These are phyloP conservation scores for Polysphondylium violaceum DNA, from an alignment of 78 protist genomes.

Conservation along the genomic window DNA sequence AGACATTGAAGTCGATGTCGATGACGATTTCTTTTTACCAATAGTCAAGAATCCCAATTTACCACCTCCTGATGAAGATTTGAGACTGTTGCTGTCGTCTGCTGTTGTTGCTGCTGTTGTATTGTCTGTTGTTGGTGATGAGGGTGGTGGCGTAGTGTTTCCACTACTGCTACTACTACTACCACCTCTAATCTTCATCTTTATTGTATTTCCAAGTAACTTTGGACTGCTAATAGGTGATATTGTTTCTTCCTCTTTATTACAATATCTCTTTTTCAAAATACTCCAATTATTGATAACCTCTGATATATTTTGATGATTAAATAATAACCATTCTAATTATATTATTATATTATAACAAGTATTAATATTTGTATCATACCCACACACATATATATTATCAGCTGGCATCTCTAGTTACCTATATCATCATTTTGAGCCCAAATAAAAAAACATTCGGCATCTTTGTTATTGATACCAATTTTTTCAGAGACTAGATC, in stretches of 20 bases:
- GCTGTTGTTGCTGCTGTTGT: not conserved
- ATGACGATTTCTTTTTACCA: not conserved
- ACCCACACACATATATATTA: too few species aligned
- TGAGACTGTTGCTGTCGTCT: too few species aligned
- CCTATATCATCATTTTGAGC: slow-evolving; percentile 76
- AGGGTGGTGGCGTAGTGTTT: not conserved
- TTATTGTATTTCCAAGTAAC: not conserved
- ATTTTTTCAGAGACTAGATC: slow-evolving; percentile 64
- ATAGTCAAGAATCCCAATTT: not conserved
- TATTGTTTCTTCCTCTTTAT: slow-evolving; percentile 1
- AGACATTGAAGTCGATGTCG: not conserved
- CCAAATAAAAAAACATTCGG: slow-evolving; percentile 76
- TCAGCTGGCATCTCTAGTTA: not conserved
- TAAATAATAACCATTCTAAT: slow-evolving; percentile 67
- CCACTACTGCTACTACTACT: not conserved
- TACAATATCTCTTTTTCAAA: slow-evolving; percentile 38
- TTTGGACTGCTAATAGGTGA: not conserved
- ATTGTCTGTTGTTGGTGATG: not conserved
- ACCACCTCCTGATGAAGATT: too few species aligned
- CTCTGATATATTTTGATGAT: slow-evolving; percentile 63
- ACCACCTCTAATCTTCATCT: not conserved
- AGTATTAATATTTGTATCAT: too few species aligned
- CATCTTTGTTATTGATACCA: slow-evolving; percentile 42
- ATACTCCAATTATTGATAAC: slow-evolving; percentile 51
- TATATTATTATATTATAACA: not conserved